Evolutionary conservation across 495 filamentous ascomycete genomes (phyloP).

Genomic region (Rusavskia elegans): DNA sequence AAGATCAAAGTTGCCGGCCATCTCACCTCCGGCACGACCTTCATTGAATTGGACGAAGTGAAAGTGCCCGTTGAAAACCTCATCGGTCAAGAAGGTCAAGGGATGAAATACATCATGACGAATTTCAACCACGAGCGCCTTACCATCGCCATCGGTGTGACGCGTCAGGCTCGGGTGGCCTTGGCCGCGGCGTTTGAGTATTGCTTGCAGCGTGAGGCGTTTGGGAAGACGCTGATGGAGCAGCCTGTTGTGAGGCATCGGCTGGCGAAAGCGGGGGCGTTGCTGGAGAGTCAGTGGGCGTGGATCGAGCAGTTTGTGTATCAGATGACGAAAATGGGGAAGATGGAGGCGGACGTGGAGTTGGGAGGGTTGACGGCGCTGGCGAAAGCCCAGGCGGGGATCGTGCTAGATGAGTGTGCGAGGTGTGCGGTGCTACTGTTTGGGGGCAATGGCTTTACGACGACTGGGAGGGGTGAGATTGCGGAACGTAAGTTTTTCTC

Average conservation of each 20-base stretch:
- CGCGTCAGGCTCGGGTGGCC: conserved; percentile 47
- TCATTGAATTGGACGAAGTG: conserved; percentile 62
- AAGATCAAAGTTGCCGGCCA: conserved; percentile 45
- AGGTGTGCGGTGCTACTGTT: conserved; percentile 52
- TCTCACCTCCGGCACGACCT: conserved; percentile 50
- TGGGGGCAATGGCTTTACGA: conserved; percentile 57
- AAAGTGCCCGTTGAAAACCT: conserved; percentile 52
- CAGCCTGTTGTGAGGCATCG: conserved; percentile 60
- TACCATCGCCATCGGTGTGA: conserved; percentile 44
- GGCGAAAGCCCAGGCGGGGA: conserved; percentile 54
- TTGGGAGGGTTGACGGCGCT: conserved; percentile 55
- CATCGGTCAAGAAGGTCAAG: conserved; percentile 51
- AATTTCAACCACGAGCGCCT: conserved; percentile 77
- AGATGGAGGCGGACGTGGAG: conserved; percentile 45
- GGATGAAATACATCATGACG: conserved; percentile 65
- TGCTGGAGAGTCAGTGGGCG: conserved; percentile 54
- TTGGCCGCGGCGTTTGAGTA: conserved; percentile 51
- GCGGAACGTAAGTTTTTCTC: conserved; percentile 38
- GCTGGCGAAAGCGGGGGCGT: conserved; percentile 51
- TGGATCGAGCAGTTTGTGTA: conserved; percentile 67
- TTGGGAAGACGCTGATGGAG: conserved; percentile 56
- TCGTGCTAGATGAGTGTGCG: conserved; percentile 55
- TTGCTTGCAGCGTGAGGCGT: conserved; percentile 55
- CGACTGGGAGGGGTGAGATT: conserved; percentile 50
- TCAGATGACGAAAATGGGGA: conserved; percentile 44